phyloP scores from a whole-genome alignment of 208 protist species.

The Trichomonas gallinae region DNA sequence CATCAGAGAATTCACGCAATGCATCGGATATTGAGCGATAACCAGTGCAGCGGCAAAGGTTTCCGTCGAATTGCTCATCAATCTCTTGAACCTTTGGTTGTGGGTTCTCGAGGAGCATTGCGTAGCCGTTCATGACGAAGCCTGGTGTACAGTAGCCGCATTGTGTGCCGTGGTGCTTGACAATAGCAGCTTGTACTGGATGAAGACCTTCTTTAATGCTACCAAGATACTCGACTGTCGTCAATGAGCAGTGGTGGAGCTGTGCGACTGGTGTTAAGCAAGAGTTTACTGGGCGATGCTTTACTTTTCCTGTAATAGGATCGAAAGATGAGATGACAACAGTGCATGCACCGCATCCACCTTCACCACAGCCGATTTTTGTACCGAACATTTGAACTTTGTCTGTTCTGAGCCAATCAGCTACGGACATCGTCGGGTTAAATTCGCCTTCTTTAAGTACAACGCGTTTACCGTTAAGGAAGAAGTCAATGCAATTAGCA shows the following conservation, averaged over 20 bases:
- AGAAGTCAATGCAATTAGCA: neutral
- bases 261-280: slow-evolving; percentile 36
- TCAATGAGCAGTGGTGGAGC: slow-evolving; percentile 28
- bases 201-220: slow-evolving; percentile 22
- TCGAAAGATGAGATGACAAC: slow-evolving; percentile 26
- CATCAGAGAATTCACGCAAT: neutral
- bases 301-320: neutral
- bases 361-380: neutral
- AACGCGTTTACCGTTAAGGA: neutral
- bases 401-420: neutral
- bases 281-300: slow-evolving; percentile 28
- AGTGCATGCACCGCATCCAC: neutral
- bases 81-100: slow-evolving; percentile 33
- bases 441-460: neutral
- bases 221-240: slow-evolving; percentile 37
- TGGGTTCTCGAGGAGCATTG: slow-evolving; percentile 20
- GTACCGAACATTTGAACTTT: neutral
- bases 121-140: slow-evolving; percentile 39
- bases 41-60: slow-evolving; percentile 44
- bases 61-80: slow-evolving; percentile 35
- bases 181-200: slow-evolving; percentile 31
- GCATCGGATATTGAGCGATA: slow-evolving; percentile 34
- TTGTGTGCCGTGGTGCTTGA: slow-evolving; percentile 31
- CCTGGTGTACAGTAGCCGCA: slow-evolving; percentile 42
- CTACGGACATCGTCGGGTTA: neutral